Base-by-base conservation (phyloP, 225 moss, liverwort and hornwort species). In the Neckera pumila region DNA sequence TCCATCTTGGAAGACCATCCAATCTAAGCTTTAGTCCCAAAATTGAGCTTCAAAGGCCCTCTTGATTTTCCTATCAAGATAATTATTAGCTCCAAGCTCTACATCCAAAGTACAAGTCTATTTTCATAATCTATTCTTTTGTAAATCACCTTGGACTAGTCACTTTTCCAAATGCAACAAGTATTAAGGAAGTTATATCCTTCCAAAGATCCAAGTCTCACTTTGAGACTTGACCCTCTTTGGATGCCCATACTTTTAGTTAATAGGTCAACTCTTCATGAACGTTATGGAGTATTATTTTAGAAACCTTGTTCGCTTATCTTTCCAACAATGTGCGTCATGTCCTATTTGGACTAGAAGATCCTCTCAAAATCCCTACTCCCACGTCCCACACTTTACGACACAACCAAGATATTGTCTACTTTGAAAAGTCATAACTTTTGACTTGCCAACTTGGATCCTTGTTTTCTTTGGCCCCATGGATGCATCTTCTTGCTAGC, bases 381-480 rank as follows among this genome's bases (percentile, higher is more conserved):
- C 5, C 5, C 34, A 34, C 0, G 3, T 34, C 3, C 18, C 1
- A 65, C 10, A 65, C 3, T 2, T 31, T 17, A 31, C 0, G 4
- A 33, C 1, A 2, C 9, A 1, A 1, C 0, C 0, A 2, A 5
- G 5, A 34, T 34, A 65, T 34, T 65, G 3, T 5, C 18, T 34
- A 34, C 10, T 34, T 34, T 34, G 10, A 65, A 5, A 33, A 64
- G 34, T 3, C 10, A 10, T 65, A 65, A 65, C 16, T 65, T 34
- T 65, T 65, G 18, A 10, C 17, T 34, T 3, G n/a, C 5, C 0
- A 34, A 65, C 7, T 51, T 51, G 51, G 16, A 51, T 51, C 4
- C 51, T 51, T 2, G 5, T 16, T 15, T 51, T 49, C 5, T 16
- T 51, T 51, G 9, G 16, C 15, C 51, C 16, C 51, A 51, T 51